phyloP scores from a whole-genome alignment of 495 filamentous ascomycete species.

The Talaromyces proteolyticus region DNA sequence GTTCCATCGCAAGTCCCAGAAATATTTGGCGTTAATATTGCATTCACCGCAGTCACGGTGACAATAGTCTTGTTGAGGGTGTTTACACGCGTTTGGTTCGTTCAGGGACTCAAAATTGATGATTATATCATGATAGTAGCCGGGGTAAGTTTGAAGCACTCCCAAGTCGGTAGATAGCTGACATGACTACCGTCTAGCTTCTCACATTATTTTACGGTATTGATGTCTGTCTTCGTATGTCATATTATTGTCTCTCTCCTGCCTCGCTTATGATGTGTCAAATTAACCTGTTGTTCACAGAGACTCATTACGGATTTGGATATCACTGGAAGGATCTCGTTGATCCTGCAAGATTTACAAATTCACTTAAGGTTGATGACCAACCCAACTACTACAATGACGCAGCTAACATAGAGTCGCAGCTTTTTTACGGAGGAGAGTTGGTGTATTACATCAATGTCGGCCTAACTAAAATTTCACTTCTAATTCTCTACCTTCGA shows the following conservation, averaged over 20 bases:
- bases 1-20: background rate
- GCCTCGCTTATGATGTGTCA: background rate
- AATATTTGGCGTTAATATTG: background rate
- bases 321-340: background rate
- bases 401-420: background rate
- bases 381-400: background rate
- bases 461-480: constrained; percentile 16
- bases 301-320: background rate
- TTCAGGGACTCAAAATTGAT: background rate
- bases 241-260: background rate
- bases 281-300: background rate
- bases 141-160: background rate
- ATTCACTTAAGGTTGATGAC: background rate
- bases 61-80: background rate
- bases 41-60: background rate
- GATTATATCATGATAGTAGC: background rate
- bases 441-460: constrained; percentile 22
- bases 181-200: background rate
- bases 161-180: background rate
- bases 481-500: constrained; percentile 27
- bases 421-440: constrained; percentile 11
- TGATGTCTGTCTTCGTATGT: background rate
- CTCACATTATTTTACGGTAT: background rate
- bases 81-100: background rate
- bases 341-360: background rate